Evolutionary conservation across 805 yeast genomes (phyloP), one percentile per base, ranked within the genome.

Genomic region (Candida ponderosae): DNA sequence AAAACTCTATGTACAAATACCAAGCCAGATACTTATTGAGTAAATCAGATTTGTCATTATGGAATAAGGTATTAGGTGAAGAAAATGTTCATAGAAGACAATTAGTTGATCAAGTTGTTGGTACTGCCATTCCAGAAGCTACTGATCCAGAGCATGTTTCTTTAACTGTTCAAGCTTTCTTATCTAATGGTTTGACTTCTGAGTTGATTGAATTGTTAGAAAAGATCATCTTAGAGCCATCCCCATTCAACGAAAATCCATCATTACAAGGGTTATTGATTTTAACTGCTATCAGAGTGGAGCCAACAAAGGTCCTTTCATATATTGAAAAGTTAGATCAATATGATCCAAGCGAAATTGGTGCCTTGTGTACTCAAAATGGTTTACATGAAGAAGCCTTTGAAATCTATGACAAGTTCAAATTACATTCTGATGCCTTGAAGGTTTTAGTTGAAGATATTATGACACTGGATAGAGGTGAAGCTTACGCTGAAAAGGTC

Each of bases 1-100:
- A 93, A 56, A 93, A 93, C 62, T 76, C 93, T 51, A 93, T 93
- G 99, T 93, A 84, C 74, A 93, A 93, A 63, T 90, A 93, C 65
- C 98, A 93, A 70, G 97, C 97, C n/a, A 81, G 97, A 61, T 93
- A 93, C 59, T 71, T 93, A 52, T 74, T 93, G 50, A 70, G 77
- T 43, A 83, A 95, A 60, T 86, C 96, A n/a, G 96, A 93, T 57
- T 68, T 79, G 18, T 71, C 63, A 6, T 71, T 93, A 46, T 93
- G 97, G 97, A 64, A 75, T 39, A 70, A 69, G 48, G 98, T 93
- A 5, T 71, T 93, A 56, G 53, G 68, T 42, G 74, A 72, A 32
- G 93, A 82, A 33, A 88, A 85, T 60, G 68, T 76, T 43, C 94
- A 90, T 68, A 81, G 96, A 66, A 81, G 95, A 58, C 94, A 81